A percentile compares a stretch with the other conserved stretches of the same genome.
phyloP scores from a whole-genome alignment of 2,329 filamentous ascomycete species.

The Drechslera avenae region DNA sequence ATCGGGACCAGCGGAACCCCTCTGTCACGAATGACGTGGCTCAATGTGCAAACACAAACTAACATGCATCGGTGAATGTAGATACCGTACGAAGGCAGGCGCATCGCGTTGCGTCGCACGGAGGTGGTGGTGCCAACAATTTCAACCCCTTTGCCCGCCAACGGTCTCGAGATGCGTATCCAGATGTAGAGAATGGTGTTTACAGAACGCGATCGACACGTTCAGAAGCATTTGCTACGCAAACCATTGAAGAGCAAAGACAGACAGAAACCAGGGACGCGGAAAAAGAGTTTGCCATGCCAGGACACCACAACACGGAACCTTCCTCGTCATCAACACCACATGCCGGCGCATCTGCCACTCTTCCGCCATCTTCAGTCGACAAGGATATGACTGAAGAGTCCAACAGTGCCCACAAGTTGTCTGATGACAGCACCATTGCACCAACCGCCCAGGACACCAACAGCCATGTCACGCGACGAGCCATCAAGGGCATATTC shows the following conservation, averaged over 20 bases:
- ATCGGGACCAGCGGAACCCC: background rate
- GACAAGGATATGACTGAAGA: slow-evolving; percentile 14
- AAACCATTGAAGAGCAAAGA: slow-evolving; percentile 35
- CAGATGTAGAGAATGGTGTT: slow-evolving; percentile 39
- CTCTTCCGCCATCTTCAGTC: slow-evolving; percentile 11
- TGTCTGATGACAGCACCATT: slow-evolving; percentile 32
- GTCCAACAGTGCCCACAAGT: slow-evolving; percentile 21
- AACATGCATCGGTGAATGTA: slow-evolving; percentile 23
- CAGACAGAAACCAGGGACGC: slow-evolving; percentile 29
- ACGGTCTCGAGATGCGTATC: slow-evolving; percentile 29
- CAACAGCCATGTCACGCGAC: slow-evolving; percentile 23
- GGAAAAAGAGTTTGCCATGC: slow-evolving; percentile 37
- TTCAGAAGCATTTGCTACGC: slow-evolving; percentile 31
- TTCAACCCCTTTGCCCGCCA: slow-evolving; percentile 45
- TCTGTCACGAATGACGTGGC: background rate
- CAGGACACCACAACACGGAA: slow-evolving; percentile 38
- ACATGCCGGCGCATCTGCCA: slow-evolving; percentile 17
- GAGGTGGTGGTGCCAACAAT: slow-evolving; percentile 30
- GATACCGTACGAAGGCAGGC: slow-evolving; percentile 46
- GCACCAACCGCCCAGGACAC: slow-evolving; percentile 17
- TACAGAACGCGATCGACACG: slow-evolving; percentile 28
- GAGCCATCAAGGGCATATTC: slow-evolving; percentile 41
- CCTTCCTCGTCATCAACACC: slow-evolving; percentile 31
- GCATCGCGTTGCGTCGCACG: slow-evolving; percentile 42
- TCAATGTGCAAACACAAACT: slow-evolving; percentile 10